Base-by-base conservation (phyloP, 2,329 filamentous ascomycete genomes). In the Diaporthe ampelina region DNA sequence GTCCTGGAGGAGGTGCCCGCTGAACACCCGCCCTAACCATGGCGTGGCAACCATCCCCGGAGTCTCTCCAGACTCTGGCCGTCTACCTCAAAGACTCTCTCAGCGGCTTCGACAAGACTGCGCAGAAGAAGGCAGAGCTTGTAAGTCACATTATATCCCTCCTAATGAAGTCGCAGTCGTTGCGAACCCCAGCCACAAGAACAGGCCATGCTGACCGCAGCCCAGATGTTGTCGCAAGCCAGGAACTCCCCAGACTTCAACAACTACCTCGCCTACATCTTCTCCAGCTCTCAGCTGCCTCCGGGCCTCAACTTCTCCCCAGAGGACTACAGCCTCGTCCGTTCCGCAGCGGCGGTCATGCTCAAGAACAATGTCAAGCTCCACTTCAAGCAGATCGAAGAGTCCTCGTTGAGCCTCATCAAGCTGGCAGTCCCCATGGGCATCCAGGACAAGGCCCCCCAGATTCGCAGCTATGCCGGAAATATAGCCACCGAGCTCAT, bases 401-500 rank as follows among this genome's bases (percentile, higher is more conserved):
- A 94, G 68, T 82, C 88, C 54, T 96, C 93, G 81, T 87, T 97
- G 78, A 85, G 88, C 40, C 93, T 97, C 80, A 91, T 98, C 82
- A 95, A 94, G 82, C 90, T 94, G 69, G 91, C 94, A 45, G 90
- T 97, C 17, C 90, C 97, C 73, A 84, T 93, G 75, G 93, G 93
- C 19, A 88, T 99, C 72, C 94, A 95, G 82, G 97, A 99, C 83
- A 89, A 90, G 76, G 94, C 93, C 81, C 84, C 89, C 2, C 94
- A 96, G 83, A 95, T 99, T 81, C 93, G 97, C 80, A 95, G 91
- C 82, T 95, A 95, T 81, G 93, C 95, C 43, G 97, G 97, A 77
- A 98, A 94, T 81, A 95, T 98, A 80, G 96, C 98, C 79, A 98
- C 97, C 54, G 96, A 98, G 84, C 88, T 98, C 79, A 92, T 99